phyloP scores from a whole-genome alignment of 148 eudicot species.

The Rhododendron ferrugineum region DNA sequence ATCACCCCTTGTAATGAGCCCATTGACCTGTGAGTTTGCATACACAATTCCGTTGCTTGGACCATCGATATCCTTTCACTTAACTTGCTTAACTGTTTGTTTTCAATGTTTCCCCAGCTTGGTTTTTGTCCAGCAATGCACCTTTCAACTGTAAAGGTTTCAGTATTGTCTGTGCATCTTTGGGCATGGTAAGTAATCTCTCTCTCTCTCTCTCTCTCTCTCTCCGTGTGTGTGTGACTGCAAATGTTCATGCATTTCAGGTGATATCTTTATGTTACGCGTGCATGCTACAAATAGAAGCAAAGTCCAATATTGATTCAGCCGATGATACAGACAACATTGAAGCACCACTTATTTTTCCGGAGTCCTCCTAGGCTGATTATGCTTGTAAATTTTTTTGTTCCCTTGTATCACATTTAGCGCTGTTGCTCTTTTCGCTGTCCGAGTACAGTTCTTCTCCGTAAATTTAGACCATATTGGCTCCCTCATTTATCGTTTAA shows the following conservation, averaged over 20 bases:
- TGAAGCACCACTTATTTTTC: constrained; percentile 30
- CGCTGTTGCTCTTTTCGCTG: too few relatives aligned
- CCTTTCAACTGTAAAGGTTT: constrained; percentile 93
- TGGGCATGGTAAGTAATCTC: constrained; percentile 18
- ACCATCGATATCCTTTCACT: not conserved
- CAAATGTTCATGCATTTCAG: constrained; percentile 23
- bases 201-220: not conserved
- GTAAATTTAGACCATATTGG: too few relatives aligned
- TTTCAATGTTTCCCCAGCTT: constrained; percentile 38
- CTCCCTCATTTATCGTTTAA: too few relatives aligned
- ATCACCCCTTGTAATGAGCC: constrained; percentile 83
- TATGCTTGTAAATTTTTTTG: not conserved
- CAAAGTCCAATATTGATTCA: constrained; percentile 24
- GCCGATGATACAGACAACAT: constrained; percentile 18
- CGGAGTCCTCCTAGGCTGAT: not conserved
- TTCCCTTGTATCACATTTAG: not conserved
- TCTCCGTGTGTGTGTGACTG: not conserved
- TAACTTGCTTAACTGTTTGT: not conserved
- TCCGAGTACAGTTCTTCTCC: too few relatives aligned
- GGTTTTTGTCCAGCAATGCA: constrained; percentile 69
- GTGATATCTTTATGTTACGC: constrained; percentile 49
- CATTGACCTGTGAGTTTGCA: constrained; percentile 61
- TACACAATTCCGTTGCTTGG: not conserved
- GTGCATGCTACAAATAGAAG: constrained; percentile 38
- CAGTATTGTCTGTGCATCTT: constrained; percentile 64